A percentile compares a stretch with the other conserved stretches of the same genome.
Evolutionary conservation across 176 grass and related monocot species (phyloP).

Genomic region (Carex cristatella): DNA sequence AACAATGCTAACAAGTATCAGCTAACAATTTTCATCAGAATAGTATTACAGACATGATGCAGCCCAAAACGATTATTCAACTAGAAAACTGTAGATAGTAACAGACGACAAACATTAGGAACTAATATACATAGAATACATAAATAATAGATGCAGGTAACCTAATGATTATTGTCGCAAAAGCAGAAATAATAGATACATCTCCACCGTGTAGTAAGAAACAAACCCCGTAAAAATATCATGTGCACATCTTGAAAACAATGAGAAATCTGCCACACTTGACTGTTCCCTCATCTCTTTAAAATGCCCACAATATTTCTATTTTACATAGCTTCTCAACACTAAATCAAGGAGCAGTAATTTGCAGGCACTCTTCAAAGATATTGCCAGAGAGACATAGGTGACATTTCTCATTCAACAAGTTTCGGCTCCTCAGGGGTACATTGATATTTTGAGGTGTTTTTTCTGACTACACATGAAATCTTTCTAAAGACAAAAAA

Average conservation of each 20-base stretch:
- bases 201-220: neutral
- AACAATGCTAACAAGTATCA: neutral
- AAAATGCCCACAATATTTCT: neutral
- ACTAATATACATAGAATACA: neutral
- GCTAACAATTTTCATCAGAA: neutral
- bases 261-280: neutral
- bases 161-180: neutral
- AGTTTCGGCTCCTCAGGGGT: neutral
- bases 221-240: neutral
- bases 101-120: neutral
- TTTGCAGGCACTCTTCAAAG: neutral
- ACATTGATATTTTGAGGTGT: neutral
- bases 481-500: neutral
- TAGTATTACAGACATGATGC: neutral
- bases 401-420: neutral
- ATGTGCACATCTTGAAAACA: neutral
- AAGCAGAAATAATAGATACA: constrained; percentile 3
- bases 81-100: neutral
- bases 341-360: neutral
- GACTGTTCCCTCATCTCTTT: neutral
- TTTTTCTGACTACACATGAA: neutral
- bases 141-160: neutral
- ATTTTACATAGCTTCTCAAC: neutral
- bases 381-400: neutral
- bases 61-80: neutral